phyloP scores from a whole-genome alignment of 2,329 filamentous ascomycete species.

The Trichoderma polysporum region DNA sequence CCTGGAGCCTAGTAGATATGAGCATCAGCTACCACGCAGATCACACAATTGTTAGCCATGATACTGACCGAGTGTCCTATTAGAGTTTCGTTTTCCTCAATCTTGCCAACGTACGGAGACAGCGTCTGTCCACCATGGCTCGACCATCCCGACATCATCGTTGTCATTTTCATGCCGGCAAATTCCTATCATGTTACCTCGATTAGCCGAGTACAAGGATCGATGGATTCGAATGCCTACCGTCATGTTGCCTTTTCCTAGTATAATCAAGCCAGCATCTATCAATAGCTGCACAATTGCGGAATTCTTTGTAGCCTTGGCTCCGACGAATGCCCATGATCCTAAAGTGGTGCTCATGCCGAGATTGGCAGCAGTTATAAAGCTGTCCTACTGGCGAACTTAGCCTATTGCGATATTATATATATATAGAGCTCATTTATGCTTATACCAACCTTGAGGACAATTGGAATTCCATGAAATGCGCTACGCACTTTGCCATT shows the following conservation, averaged over 20 bases:
- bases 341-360: conserved; percentile 28
- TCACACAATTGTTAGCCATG: too few relatives aligned
- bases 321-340: conserved; percentile 22
- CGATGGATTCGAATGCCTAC: background rate
- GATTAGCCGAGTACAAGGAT: background rate
- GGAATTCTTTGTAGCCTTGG: conserved; percentile 20
- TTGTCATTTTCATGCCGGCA: conserved; percentile 26
- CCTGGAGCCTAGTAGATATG: conserved; percentile 28
- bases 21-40: background rate
- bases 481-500: conserved; percentile 24
- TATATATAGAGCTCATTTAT: too few relatives aligned
- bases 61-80: conserved; percentile 24
- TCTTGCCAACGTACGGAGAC: conserved; percentile 28
- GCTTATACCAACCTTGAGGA: conserved; percentile 25
- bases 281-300: conserved; percentile 20
- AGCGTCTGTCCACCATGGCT: conserved; percentile 29
- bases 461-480: conserved; percentile 29
- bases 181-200: conserved; percentile 18
- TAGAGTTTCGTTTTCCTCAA: conserved; percentile 24
- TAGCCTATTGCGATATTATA: background rate
- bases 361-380: conserved; percentile 22
- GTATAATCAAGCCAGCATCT: conserved; percentile 27
- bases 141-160: conserved; percentile 21
- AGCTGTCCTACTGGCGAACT: conserved; percentile 20
- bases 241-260: conserved; percentile 27